Evolutionary conservation across 495 filamentous ascomycete species (phyloP), one percentile per base, ranked within the genome.

Genomic region (Lophiostoma macrostomum): DNA sequence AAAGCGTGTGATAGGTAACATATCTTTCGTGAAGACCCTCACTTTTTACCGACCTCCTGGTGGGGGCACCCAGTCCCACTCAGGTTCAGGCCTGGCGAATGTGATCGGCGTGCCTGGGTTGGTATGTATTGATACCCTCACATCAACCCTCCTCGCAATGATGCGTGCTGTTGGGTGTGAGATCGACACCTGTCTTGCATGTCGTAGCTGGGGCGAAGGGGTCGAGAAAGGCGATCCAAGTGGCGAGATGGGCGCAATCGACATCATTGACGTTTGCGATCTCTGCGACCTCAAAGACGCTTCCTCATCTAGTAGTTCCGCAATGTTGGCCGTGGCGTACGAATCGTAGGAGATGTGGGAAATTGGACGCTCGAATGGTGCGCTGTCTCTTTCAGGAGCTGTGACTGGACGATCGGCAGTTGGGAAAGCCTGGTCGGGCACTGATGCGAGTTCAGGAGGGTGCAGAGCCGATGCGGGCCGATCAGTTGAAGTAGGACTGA

Each of bases 101-200:
- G 8, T 4, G 1, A 38, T 16, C 3, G 45, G 45, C 25, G 22
- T 31, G 4, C 45, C 45, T 18, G 12, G 45, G 18, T 49, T 49
- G 6, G 45, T 49, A 20, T 49, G 45, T 24, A 36, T 49, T 3
- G 30, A 37, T 2, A 49, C 18, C 32, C 45, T 3, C 31, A 49
- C 45, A 37, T 49, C 45, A 22, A 49, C 45, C 32, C 31, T 49
- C 20, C 29, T 23, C 6, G 25, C 38, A 14, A 48, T 48, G 10
- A 22, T 25, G 39, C 22, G 39, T 7, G 11, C 22, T 10, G 7
- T 23, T 43, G 11, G 8, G 8, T 8, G 39, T 4, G 39, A 23
- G 16, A 43, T 10, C 5, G 14, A 25, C 39, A 43, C 27, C 19
- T 20, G 39, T 16, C 16, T 43, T 7, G 39, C 39, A 8, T 43